These are phyloP conservation scores for Silene noctiflora DNA, from an alignment of 179 eudicot genomes.

Conservation along the genomic window DNA sequence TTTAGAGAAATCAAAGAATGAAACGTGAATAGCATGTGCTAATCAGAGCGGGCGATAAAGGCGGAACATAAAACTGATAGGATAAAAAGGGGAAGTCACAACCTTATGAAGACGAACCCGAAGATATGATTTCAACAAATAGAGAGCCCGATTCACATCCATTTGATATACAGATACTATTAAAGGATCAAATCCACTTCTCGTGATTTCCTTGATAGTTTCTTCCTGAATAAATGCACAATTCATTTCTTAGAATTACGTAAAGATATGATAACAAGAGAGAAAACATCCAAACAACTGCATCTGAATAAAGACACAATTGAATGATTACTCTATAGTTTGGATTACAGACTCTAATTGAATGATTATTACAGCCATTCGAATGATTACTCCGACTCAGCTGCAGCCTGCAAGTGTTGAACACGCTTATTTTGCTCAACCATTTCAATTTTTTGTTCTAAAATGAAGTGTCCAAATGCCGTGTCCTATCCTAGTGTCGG, in stretches of 20 bases:
- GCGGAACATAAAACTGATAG: background rate
- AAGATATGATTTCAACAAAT: slow-evolving; percentile 75
- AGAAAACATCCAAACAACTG: slow-evolving; percentile 9
- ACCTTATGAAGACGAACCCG: slow-evolving; percentile 91
- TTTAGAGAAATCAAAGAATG: slow-evolving; percentile 19
- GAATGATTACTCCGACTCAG: no score
- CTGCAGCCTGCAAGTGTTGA: no score
- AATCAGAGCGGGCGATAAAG: background rate
- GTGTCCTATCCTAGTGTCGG: no score
- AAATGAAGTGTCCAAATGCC: background rate
- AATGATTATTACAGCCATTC: no score
- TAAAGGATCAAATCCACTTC: slow-evolving; percentile 63
- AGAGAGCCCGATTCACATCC: slow-evolving; percentile 81
- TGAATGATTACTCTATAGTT: no score
- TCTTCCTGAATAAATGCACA: slow-evolving; percentile 54
- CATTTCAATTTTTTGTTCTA: background rate
- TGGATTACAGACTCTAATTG: no score
- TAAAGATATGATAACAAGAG: background rate
- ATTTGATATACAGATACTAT: slow-evolving; percentile 75
- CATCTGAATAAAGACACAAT: background rate
- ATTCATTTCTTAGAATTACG: background rate
- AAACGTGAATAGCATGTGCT: background rate
- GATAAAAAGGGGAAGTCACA: background rate
- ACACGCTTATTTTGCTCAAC: no score
- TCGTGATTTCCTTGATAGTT: slow-evolving; percentile 56